Conservation (phyloP, 176 grass and related monocot species). For the Avena eriantha region DNA sequence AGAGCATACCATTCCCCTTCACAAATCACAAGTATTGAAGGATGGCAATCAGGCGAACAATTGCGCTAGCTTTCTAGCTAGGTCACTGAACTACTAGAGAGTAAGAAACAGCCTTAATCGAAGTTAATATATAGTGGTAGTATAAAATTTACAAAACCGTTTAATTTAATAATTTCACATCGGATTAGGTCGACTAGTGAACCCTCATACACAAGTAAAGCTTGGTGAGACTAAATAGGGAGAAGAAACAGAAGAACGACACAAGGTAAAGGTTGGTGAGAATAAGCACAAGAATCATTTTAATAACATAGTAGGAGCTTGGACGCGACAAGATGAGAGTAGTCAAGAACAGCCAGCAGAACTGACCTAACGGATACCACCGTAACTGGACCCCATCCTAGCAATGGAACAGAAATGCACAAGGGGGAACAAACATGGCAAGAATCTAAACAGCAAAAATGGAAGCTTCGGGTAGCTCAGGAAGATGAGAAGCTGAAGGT, state of each 20-base stretch:
- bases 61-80: not conserved
- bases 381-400: constrained; percentile 28
- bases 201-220: not conserved
- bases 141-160: not conserved
- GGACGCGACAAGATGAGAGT: constrained; percentile 31
- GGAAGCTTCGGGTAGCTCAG: not conserved
- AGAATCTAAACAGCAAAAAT: constrained; percentile 28
- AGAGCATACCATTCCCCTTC: constrained; percentile 90
- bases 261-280: constrained; percentile 14
- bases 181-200: not conserved
- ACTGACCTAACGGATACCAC: constrained; percentile 9
- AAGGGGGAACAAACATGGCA: constrained; percentile 33
- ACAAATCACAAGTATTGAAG: constrained; percentile 37
- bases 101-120: not conserved
- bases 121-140: not conserved
- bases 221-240: not conserved
- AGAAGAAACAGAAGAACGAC: not conserved
- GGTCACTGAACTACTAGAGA: not conserved
- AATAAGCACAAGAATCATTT: not conserved
- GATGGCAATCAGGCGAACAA: constrained; percentile 8
- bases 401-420: constrained; percentile 45
- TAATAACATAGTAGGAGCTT: constrained; percentile 1
- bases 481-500: constrained; percentile 16
- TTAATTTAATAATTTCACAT: not conserved
- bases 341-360: constrained; percentile 29